Base-by-base conservation (phyloP, 2,329 filamentous ascomycete genomes). In the Talaromyces sp. region DNA sequence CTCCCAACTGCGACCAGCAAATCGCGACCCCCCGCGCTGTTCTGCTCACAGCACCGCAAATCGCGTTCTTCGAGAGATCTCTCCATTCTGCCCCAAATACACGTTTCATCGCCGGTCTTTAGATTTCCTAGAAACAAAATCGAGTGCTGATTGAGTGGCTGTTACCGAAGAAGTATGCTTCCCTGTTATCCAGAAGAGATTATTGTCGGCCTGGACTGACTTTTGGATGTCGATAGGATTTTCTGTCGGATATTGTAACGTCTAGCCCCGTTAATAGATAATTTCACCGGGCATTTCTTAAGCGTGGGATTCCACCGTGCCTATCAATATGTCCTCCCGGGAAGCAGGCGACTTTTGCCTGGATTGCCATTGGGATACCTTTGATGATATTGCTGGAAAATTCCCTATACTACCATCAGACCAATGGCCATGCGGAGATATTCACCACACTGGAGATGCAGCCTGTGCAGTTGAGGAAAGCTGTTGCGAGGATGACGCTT, bases 321-420 rank as follows among this genome's bases (percentile, higher is more conserved):
- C 27, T 35, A 11, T 52, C 50, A 31, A 57, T 17, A 78, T 78
- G 76, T 69, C 71, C 60, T 70, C 73, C 63, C 73, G 74, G 57
- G 71, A 72, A 62, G 68, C 69, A 50, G 71, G 73, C 59, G 73
- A 76, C 62, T 78, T 75, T 67, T 80, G 78, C 67, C 73, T 80
- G 27, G 77, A 78, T 69, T 80, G 77, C 66, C 76, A 77, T 52
- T 80, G 77, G 78, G 75, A 79, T 57, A 69, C 72, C 3, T 76
- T 79, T 45, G 66, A 73, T 78, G 45, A 60, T 37, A 39, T 61
- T 73, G 75, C 64, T 71, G 72, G 8, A 73, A 74, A 67, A 68
- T 71, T 45, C 59, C 50, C 73, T 25, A 67, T 71, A 22, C 69
- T 72, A 22, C 54, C 70, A 3, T 63, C 73, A 11, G 69, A 68